Evolutionary conservation across 208 protist genomes (phyloP), one percentile per base, ranked within the genome.

Genomic region (Spongospora subterranea): DNA sequence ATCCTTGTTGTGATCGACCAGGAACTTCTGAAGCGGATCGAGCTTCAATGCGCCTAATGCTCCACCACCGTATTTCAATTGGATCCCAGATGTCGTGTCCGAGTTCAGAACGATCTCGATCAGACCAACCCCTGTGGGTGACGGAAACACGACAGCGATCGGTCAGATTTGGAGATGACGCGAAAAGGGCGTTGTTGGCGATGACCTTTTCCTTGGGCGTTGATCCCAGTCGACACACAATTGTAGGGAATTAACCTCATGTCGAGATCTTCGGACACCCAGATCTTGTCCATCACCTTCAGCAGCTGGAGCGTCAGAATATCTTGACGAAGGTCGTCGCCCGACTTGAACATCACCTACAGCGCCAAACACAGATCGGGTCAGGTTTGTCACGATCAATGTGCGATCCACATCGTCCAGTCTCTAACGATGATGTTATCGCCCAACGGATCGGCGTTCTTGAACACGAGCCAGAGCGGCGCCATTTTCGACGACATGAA

Each of bases 401-500:
- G 13, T 35, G 6, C 13, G 76, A 38, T n/a, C n/a, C n/a, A n/a
- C n/a, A n/a, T n/a, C n/a, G n/a, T n/a, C n/a, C n/a, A n/a, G n/a
- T n/a, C n/a, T n/a, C n/a, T 32, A 11, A 90, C 93, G 53, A 94
- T 94, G 82, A 96, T 95, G 11, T 92, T 92, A 24, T 94, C 91
- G 39, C 93, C 94, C 46, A 93, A 90, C 54, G 95, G 92, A 43
- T 96, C 95, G 46, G 94, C 94, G 91, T 97, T 98, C 38, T 93
- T 88, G 88, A 98, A 98, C n/a, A 96, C 94, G 0, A 98, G 94
- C 94, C 94, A 97, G 13, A 98, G 93, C 6, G 97, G 97, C 71
- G 95, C 94, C 93, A 98, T 98, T 90, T 98, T 97, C 0, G 93
- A 96, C 66, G 96, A 95, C 97, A 98, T 98, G 43, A 97, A 96